A percentile compares a stretch with the other conserved stretches of the same genome.
Evolutionary conservation across 1,284 basidiomycete genomes (phyloP).

Genomic region (Boletus austroedulis): DNA sequence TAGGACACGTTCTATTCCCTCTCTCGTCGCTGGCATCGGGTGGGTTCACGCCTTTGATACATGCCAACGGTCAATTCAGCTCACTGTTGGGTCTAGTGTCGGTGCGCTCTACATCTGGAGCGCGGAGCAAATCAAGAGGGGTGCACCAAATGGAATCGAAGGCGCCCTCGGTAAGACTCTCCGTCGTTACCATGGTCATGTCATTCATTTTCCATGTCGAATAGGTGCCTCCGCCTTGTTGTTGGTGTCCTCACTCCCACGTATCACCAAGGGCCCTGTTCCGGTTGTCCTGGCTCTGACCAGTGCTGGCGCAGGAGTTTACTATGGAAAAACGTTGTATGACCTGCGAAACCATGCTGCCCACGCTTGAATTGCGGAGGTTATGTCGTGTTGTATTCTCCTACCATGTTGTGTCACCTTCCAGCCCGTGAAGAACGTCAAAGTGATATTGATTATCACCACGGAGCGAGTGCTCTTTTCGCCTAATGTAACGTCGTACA

Average conservation of each 20-base stretch:
- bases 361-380: constrained; percentile 13
- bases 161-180: constrained; percentile 62
- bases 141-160: constrained; percentile 70
- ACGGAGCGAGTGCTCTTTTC: neutral
- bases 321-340: constrained; percentile 70
- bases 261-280: constrained; percentile 73
- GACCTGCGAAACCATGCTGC: constrained; percentile 38
- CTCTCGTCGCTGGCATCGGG: constrained; percentile 78
- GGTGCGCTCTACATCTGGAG: constrained; percentile 76
- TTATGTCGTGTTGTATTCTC: constrained; percentile 14
- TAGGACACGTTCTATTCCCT: constrained; percentile 71
- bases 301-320: constrained; percentile 57
- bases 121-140: constrained; percentile 70
- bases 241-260: constrained; percentile 75
- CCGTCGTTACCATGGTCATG: neutral
- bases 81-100: constrained; percentile 46
- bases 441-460: neutral
- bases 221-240: constrained; percentile 76
- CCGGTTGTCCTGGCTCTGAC: constrained; percentile 66
- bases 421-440: neutral
- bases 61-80: neutral
- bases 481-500: constrained; percentile 16
- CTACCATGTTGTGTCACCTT: neutral
- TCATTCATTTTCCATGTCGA: neutral
- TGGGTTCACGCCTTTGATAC: constrained; percentile 31